These are phyloP conservation scores for Camptophora hylomeconis DNA, from an alignment of 2,329 filamentous ascomycete genomes.

Conservation along the genomic window DNA sequence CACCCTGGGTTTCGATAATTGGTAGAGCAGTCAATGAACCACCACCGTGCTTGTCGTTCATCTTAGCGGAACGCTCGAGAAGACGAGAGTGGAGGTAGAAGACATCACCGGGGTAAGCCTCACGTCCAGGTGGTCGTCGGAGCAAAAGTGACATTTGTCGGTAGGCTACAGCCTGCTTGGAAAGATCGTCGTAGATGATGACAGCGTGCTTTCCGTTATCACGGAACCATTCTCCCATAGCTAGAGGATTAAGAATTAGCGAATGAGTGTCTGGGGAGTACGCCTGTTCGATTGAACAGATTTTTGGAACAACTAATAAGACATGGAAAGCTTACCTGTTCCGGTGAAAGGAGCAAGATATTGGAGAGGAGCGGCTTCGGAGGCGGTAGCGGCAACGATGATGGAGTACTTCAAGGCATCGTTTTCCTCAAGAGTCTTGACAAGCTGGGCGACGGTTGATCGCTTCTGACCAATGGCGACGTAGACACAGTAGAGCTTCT, in stretches of 20 bases:
- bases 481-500: slow-evolving; percentile 99
- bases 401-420: slow-evolving; percentile 98
- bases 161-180: slow-evolving; percentile 95
- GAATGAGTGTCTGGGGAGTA: background rate
- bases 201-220: slow-evolving; percentile 81
- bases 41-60: slow-evolving; percentile 88
- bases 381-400: slow-evolving; percentile 89
- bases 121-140: slow-evolving; percentile 94
- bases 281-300: slow-evolving; percentile 4
- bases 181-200: slow-evolving; percentile 87
- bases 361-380: slow-evolving; percentile 88
- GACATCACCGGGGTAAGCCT: slow-evolving; percentile 97
- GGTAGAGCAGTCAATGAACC: slow-evolving; percentile 95
- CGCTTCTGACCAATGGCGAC: slow-evolving; percentile 99
- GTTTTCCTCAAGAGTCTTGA: slow-evolving; percentile 99
- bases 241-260: slow-evolving; percentile 9
- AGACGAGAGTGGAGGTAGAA: slow-evolving; percentile 99
- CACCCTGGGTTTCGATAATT: slow-evolving; percentile 98
- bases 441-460: slow-evolving; percentile 96
- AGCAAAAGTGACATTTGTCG: slow-evolving; percentile 98
- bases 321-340: slow-evolving; percentile 18
- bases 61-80: slow-evolving; percentile 97
- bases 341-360: slow-evolving; percentile 91
- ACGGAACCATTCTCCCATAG: slow-evolving; percentile 61
- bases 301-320: background rate